phyloP scores from a whole-genome alignment of 192 early-diverging fungal species.

The Dissophora globulifera region DNA sequence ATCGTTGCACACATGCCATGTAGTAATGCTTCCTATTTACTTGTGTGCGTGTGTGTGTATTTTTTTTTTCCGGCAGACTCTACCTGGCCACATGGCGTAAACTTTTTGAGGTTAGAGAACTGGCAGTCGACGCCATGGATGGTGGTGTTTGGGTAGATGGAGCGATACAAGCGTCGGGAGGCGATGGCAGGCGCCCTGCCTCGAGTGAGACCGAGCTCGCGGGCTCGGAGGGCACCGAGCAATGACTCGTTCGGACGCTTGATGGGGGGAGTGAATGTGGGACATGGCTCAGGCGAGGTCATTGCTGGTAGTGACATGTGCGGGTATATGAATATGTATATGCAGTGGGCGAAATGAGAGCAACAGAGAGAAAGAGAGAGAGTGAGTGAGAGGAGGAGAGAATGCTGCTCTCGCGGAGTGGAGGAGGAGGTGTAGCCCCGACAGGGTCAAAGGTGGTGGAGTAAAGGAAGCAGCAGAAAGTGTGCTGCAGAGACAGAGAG shows the following conservation, averaged over 20 bases:
- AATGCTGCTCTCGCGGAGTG: no score
- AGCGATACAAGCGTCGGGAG: conserved; percentile 25
- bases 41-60: no score
- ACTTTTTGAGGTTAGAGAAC: conserved; percentile 46
- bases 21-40: no score
- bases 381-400: background rate
- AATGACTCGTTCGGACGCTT: conserved; percentile 31
- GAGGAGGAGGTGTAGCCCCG: no score
- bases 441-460: no score
- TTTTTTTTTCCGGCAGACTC: no score
- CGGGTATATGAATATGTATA: no score
- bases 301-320: background rate
- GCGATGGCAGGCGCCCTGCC: conserved; percentile 19
- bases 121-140: conserved; percentile 44
- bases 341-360: no score
- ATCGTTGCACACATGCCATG: no score
- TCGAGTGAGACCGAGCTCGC: conserved; percentile 33
- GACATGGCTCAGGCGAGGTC: background rate
- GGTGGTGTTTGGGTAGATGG: conserved; percentile 44
- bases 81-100: conserved; percentile 51
- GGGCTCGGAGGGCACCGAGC: conserved; percentile 15
- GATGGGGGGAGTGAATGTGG: conserved; percentile 17
- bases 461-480: no score
- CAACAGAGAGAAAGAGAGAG: background rate
- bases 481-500: no score